Percentiles rank a stretch among this genome's conserved stretches.
Conservation (phyloP, 768 basidiomycete genomes). For the Brasilioporus rufonigricans region DNA sequence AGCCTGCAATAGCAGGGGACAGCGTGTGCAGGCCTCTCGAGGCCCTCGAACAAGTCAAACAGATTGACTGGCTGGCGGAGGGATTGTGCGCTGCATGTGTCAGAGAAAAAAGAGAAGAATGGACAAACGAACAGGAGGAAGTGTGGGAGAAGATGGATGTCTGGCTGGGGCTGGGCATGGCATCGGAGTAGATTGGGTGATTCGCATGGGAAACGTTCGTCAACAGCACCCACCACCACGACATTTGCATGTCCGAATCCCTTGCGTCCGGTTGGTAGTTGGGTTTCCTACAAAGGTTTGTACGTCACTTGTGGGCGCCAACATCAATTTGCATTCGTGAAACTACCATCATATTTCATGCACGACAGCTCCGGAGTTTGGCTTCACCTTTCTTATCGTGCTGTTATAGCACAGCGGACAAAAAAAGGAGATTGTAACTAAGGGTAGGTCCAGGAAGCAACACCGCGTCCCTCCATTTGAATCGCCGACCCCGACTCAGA, state of each 20-base stretch:
- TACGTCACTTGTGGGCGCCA: conserved; percentile 5
- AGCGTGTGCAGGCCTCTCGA: conserved; percentile 73
- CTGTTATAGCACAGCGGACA: background rate
- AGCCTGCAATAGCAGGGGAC: conserved; percentile 57
- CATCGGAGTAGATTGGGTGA: conserved; percentile 7
- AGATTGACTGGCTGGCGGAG: conserved; percentile 53
- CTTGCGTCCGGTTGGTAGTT: background rate
- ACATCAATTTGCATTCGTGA: background rate
- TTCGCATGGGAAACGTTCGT: background rate
- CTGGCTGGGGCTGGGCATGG: conserved; percentile 42
- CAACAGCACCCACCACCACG: background rate
- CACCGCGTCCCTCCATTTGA: too few relatives aligned
- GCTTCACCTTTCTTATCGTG: too few relatives aligned
- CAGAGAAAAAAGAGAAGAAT: conserved; percentile 59
- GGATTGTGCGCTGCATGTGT: conserved; percentile 62
- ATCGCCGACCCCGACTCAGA: too few relatives aligned
- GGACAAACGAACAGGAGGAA: conserved; percentile 55
- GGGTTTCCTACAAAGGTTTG: background rate
- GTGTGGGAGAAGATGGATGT: conserved; percentile 61
- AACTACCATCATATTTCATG: background rate
- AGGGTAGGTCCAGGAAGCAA: background rate
- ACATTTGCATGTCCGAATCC: background rate
- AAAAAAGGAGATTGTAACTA: background rate
- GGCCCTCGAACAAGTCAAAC: conserved; percentile 59
- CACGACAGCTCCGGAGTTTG: background rate